Percentiles rank a stretch among this genome's conserved stretches.
These are phyloP conservation scores for Biancaea sappan DNA, from an alignment of 306 rosid genomes.

Conservation along the genomic window DNA sequence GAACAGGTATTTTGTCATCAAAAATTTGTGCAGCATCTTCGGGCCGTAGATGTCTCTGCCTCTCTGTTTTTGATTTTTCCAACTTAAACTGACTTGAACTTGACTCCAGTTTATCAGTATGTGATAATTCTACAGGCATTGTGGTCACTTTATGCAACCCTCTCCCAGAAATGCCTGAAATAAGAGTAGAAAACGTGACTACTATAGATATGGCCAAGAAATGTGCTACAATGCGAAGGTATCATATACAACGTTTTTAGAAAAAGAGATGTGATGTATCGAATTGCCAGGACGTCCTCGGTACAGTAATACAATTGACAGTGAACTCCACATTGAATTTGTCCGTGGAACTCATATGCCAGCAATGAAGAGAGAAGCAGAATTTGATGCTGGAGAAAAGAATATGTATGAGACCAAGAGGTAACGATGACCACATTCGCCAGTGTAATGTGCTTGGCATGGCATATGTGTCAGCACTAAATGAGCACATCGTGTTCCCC, in stretches of 20 bases:
- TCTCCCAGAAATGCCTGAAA: conserved; percentile 57
- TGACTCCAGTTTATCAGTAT: conserved; percentile 46
- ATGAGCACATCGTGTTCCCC: neutral
- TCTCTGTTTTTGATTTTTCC: conserved; percentile 85
- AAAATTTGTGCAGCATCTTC: conserved; percentile 87
- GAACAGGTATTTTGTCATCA: conserved; percentile 58
- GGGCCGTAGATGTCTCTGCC: conserved; percentile 57
- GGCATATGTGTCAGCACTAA: neutral
- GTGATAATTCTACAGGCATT: conserved; percentile 50
- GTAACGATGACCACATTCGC: neutral
- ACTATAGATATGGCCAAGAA: conserved; percentile 7
- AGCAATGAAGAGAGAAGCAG: neutral
- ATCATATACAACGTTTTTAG: conserved; percentile 20
- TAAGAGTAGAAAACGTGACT: conserved; percentile 14
- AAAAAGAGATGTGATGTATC: neutral
- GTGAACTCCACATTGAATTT: neutral
- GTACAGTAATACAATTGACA: neutral
- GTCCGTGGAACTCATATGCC: neutral
- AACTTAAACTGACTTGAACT: conserved; percentile 54
- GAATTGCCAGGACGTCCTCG: conserved; percentile 17
- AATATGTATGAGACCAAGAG: neutral
- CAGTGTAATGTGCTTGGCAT: neutral
- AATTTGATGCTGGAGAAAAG: neutral
- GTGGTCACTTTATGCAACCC: conserved; percentile 50
- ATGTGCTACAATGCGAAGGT: conserved; percentile 24